Evolutionary conservation across 352 stramenopile species (phyloP), one percentile per base, ranked within the genome.

Genomic region (Thalassiosira oceanica): DNA sequence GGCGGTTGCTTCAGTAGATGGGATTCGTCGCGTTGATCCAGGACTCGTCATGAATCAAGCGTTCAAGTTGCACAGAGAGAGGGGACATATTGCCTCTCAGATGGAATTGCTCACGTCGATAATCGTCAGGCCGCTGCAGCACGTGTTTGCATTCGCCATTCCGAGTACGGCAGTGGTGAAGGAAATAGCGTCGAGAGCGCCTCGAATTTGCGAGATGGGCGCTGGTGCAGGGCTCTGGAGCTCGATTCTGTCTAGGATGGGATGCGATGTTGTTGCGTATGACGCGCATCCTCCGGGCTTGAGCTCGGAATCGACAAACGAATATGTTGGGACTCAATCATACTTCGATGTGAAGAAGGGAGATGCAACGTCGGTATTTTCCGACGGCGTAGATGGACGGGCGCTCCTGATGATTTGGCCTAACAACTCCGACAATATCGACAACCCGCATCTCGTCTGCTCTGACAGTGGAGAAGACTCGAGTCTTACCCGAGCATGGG

Each of bases 201-300:
- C 55, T 8, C 51, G 60, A 8, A 94, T 97, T 66, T 81, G 95
- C 1, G 92, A 97, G 68, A 92, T 96, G 77, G 93, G 92, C 24
- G 93, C 93, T 31, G 93, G 93, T n/a, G 95, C 78, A 29, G 93
- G 92, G 5, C 96, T 95, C 61, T 97, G 93, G 93, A 87, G 75
- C 31, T 80, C 83, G 13, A 29, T 93, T 13, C 70, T 97, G 50
- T 85, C 92, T 48, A 74, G 87, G 53, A 57, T 55, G 11, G 90
- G 88, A 35, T 90, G 94, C 11, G 89, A 95, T 74, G 74, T 95
- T 41, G 61, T 93, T 20, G 92, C 90, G 45, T 97, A 94, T 74
- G 93, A 97, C 78, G 45, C 33, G 0, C 11, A 70, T 39, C 65
- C 61, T 28, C 16, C 33, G 42, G 27, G 53, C 18, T 20, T 16